These are phyloP conservation scores for Kitagawia praeruptora DNA, from an alignment of 129 eudicot genomes.

Conservation along the genomic window DNA sequence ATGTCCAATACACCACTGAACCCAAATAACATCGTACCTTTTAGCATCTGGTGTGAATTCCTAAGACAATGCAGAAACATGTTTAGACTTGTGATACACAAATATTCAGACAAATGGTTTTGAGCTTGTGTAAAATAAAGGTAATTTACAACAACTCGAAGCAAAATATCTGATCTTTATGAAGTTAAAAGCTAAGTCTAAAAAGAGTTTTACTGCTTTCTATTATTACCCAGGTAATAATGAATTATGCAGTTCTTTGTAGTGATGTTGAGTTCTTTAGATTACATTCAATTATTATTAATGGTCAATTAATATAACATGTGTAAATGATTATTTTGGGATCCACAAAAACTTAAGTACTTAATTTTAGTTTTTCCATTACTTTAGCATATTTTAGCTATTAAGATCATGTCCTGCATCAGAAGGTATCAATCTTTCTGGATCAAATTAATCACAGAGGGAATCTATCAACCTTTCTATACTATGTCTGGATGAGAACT, in stretches of 20 bases:
- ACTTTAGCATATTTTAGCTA: neutral
- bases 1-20: slow-evolving; percentile 99
- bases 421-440: neutral
- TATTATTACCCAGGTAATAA: neutral
- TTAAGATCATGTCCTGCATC: neutral
- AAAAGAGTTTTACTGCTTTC: neutral
- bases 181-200: neutral
- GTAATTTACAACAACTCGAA: neutral
- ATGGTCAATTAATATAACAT: neutral
- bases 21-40: slow-evolving; percentile 90
- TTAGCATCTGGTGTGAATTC: slow-evolving; percentile 82
- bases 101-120: neutral
- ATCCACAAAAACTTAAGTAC: neutral
- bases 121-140: neutral
- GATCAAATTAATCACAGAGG: neutral
- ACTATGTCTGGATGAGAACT: neutral
- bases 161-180: neutral
- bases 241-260: too few relatives aligned
- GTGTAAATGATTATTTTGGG: neutral
- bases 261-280: neutral
- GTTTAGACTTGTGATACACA: neutral
- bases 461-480: neutral
- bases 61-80: slow-evolving; percentile 22
- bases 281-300: neutral
- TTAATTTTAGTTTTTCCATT: neutral